Evolutionary conservation across 139 green algal species (phyloP).

Genomic region (Zygnema circumcarinatum): DNA sequence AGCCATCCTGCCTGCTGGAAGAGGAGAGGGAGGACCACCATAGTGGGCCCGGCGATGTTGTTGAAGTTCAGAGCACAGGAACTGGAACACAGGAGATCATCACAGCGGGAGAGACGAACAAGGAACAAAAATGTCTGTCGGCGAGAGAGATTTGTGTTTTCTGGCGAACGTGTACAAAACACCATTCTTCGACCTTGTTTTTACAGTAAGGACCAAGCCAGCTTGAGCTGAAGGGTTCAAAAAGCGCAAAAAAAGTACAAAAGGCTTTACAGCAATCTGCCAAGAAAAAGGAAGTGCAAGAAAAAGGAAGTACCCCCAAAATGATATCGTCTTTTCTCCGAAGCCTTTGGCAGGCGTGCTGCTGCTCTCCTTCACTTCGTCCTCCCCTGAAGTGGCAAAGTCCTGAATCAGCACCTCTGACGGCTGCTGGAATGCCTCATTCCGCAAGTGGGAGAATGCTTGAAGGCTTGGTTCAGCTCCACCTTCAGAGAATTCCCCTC

Average conservation of each 20-base stretch:
- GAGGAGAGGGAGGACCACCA: conserved; percentile 44
- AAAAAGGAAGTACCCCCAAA: conserved; percentile 40
- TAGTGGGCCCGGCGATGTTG: conserved; percentile 39
- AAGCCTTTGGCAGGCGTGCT: conserved; percentile 4
- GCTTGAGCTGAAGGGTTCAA: too few relatives aligned
- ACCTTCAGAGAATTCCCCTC: not conserved
- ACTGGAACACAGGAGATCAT: not conserved
- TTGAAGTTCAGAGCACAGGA: conserved; percentile 52
- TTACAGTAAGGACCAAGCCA: too few relatives aligned
- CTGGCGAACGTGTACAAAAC: too few relatives aligned
- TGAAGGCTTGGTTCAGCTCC: not conserved
- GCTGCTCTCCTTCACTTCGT: not conserved
- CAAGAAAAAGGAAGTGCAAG: too few relatives aligned
- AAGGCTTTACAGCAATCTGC: too few relatives aligned
- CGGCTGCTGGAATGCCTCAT: not conserved
- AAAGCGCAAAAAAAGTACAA: too few relatives aligned
- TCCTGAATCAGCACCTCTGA: not conserved
- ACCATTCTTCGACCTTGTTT: too few relatives aligned
- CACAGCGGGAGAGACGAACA: not conserved
- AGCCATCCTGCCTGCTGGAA: conserved; percentile 52
- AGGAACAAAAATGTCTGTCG: not conserved
- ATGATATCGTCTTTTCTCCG: conserved; percentile 40
- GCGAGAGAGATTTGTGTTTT: not conserved
- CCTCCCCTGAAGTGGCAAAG: not conserved
- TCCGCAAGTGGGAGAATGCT: not conserved